Base-by-base conservation (phyloP, 1,284 basidiomycete species). In the Austroboletus novae-zelandiae region DNA sequence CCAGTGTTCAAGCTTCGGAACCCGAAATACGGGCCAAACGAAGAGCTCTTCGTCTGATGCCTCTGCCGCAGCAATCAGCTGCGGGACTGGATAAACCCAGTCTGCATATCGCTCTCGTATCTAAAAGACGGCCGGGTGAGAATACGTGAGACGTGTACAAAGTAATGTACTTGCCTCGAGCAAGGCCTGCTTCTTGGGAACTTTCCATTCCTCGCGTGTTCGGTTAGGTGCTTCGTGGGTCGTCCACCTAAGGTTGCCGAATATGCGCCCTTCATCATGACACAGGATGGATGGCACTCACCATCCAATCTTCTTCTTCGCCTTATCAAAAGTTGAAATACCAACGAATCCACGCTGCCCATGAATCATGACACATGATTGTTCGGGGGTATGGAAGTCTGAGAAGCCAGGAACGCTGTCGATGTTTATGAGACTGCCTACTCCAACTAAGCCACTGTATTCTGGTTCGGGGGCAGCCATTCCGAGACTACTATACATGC, bases 31-130 rank as follows among this genome's bases (percentile, higher is more conserved):
- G 9, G 67, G 65, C 66, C 64, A 69, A 30, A 70, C 30, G 10
- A 67, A 52, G 17, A 64, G 45, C 13, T 53, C 35, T 4, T 55
- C 44, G 1, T 53, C 51, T 9, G 52, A 59, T 9, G 49, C 51
- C 18, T 51, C 62, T 36, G 59, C 45, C 11, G 54, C 63, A 43
- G 50, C 51, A 43, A 66, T 54, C 45, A 66, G 40, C 9, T 70
- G 57, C 5, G 65, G 63, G 15, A 69, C 55, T 1, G 68, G 68
- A 36, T 63, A 70, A 9, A 7, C 56, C 65, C 65, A 69, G 34
- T 44, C 47, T 8, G 54, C 55, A 44, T 67, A 70, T 45, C 66
- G 63, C 20, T 54, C 36, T 14, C 45, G 54, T 27, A 70, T 51
- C 65, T 70, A 23, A 27, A 7, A 43, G 44, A 36, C 42, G 27